Percentiles rank a stretch among this genome's conserved stretches.
Evolutionary conservation across 2,329 filamentous ascomycete genomes (phyloP).

Genomic region (Pseudofabraea citricarpa): DNA sequence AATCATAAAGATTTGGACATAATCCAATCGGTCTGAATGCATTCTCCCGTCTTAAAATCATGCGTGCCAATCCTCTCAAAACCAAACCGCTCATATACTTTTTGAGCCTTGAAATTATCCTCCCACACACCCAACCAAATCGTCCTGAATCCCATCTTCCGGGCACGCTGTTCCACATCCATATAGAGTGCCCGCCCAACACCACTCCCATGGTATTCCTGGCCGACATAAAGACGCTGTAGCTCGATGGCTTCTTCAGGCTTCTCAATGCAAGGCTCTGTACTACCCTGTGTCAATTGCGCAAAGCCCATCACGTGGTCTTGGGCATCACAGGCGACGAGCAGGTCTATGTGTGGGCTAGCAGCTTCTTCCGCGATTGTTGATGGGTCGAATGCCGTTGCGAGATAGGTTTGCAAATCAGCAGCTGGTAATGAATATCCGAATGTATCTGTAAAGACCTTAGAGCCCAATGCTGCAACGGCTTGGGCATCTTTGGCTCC

Average conservation of each 20-base stretch:
- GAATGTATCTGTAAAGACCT: conserved; percentile 35
- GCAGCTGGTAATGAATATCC: conserved; percentile 34
- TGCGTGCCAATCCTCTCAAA: conserved; percentile 35
- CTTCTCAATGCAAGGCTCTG: conserved; percentile 33
- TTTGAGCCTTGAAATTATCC: conserved; percentile 34
- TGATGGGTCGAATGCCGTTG: conserved; percentile 29
- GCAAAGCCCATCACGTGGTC: conserved; percentile 34
- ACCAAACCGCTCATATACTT: conserved; percentile 36
- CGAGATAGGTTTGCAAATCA: conserved; percentile 34
- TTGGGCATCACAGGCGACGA: conserved; percentile 23
- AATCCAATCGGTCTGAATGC: conserved; percentile 38
- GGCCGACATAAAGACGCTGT: conserved; percentile 38
- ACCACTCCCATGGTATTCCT: conserved; percentile 31
- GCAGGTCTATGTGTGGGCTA: conserved; percentile 18
- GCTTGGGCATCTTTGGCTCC: conserved; percentile 20
- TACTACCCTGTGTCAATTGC: conserved; percentile 31
- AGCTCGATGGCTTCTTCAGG: conserved; percentile 32
- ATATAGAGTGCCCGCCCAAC: conserved; percentile 31
- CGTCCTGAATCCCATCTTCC: conserved; percentile 30
- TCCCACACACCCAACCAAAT: conserved; percentile 46
- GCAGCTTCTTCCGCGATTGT: conserved; percentile 22
- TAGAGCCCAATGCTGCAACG: conserved; percentile 30
- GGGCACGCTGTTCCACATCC: conserved; percentile 29
- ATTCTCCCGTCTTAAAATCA: conserved; percentile 35
- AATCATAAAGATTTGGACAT: conserved; percentile 30